Evolutionary conservation across 768 basidiomycete genomes (phyloP).

Genomic region (Agaricus subrufescens): DNA sequence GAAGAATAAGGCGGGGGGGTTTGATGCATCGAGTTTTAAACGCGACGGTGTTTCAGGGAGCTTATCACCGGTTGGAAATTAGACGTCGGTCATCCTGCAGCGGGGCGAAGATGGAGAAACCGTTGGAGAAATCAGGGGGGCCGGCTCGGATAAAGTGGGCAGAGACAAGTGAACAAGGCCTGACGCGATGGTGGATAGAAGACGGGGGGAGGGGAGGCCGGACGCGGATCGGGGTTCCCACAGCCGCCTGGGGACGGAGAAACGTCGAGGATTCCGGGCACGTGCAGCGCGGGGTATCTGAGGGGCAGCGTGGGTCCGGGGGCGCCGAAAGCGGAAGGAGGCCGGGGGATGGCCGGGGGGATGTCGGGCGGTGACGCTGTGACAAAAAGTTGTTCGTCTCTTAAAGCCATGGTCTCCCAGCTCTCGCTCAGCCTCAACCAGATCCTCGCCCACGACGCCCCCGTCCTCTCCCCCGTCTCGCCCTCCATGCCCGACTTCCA

Average conservation of each 20-base stretch:
- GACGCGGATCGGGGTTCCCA: too few species aligned
- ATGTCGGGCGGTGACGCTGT: background rate
- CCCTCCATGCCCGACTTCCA: conserved; percentile 28
- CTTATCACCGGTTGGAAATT: conserved; percentile 9
- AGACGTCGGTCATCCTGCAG: background rate
- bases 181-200: too few species aligned
- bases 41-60: conserved; percentile 1
- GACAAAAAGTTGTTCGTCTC: conserved; percentile 9
- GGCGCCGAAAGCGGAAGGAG: background rate
- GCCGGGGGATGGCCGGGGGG: conserved; percentile 5
- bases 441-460: conserved; percentile 53
- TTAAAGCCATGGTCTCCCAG: conserved; percentile 20
- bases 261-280: background rate
- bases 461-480: conserved; percentile 49
- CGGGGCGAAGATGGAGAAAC: background rate
- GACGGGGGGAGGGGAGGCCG: too few species aligned
- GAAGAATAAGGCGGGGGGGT: background rate
- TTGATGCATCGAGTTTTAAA: background rate
- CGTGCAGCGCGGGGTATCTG: conserved; percentile 11
- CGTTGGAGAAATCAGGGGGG: background rate
- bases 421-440: conserved; percentile 38
- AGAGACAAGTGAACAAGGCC: too few species aligned
- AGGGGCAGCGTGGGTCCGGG: conserved; percentile 9
- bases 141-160: background rate
- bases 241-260: background rate